Evolutionary conservation across 75 land plant genomes (phyloP).

Genomic region (Azolla pinnata): DNA sequence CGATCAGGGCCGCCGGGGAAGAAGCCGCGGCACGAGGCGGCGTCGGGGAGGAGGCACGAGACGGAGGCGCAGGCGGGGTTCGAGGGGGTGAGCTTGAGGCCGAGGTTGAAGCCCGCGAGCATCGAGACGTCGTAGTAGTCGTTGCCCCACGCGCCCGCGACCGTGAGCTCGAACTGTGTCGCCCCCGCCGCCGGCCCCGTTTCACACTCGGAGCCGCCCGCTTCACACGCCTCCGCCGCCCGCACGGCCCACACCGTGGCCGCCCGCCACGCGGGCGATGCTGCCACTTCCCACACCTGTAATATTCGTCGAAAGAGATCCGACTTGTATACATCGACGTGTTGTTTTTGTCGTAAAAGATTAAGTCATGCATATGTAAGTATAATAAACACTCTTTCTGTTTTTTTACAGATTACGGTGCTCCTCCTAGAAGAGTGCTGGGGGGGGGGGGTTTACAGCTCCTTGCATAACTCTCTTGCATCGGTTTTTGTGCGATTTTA

Average conservation of each 20-base stretch:
- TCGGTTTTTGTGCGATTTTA: too few relatives aligned
- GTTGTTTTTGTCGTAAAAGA: too few relatives aligned
- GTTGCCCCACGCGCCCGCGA: slow-evolving; percentile 1
- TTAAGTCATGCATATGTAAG: too few relatives aligned
- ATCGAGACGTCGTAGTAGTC: slow-evolving; percentile 16
- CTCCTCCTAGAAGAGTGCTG: too few relatives aligned
- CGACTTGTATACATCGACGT: too few relatives aligned
- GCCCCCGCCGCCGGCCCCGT: slow-evolving; percentile 3
- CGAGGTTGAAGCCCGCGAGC: slow-evolving; percentile 17
- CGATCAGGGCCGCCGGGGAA: slow-evolving; percentile 6
- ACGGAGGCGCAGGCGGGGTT: slow-evolving; percentile 3
- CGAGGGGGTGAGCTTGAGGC: not conserved
- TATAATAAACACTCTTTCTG: too few relatives aligned
- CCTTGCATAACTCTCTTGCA: too few relatives aligned
- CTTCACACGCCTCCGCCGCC: too few relatives aligned
- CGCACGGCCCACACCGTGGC: slow-evolving; percentile 2
- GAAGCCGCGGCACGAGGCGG: slow-evolving; percentile 6
- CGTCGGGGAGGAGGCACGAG: not conserved
- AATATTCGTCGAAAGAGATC: too few relatives aligned
- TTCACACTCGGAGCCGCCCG: not conserved
- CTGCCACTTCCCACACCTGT: not conserved
- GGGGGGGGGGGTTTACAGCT: too few relatives aligned
- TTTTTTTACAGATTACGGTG: too few relatives aligned
- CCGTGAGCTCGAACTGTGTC: slow-evolving; percentile 7
- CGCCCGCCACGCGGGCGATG: not conserved